Base-by-base conservation (phyloP, 2,329 filamentous ascomycete species). In the Talaromyces amestolkiae region DNA sequence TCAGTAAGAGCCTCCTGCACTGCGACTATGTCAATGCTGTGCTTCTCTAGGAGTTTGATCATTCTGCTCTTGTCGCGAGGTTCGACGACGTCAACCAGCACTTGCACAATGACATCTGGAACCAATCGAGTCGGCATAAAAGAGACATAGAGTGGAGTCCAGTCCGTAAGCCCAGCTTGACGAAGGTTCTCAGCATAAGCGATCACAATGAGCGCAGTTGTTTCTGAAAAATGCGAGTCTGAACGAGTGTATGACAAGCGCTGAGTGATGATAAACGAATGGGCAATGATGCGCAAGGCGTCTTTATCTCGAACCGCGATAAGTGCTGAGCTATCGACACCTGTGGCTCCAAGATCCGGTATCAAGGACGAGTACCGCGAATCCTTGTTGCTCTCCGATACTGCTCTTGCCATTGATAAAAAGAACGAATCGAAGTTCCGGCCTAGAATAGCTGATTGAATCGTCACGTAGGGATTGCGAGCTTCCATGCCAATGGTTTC, bases 81-180 rank as follows among this genome's bases (percentile, higher is more conserved):
- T 51, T 91, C 86, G 33, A 85, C 84, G 63, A 97, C 85, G 54
- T 91, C 86, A 59, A 93, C 89, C 64, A 97, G 80, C 64, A 96
- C 90, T 61, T 87, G 86, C 65, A 89, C 91, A 58, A 99, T 83
- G 17, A 89, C 89, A 63, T 88, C 85, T 70, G 92, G 88, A 67
- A 85, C 84, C 68, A 89, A 85, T 13, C 86, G 81, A 7, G 83
- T 80, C 10, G 86, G 83, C 13, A 99, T 82, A 71, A 92, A 89
- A 9, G 92, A 92, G 68, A 91, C 93, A 76, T 99, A 99, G 0
- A 96, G 81, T 0, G 95, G 93, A 64, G 97, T 90, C 49, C 95
- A 80, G 68, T 94, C 89, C 66, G 90, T 87, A 63, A 95, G 86
- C 39, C 88, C 87, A 17, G 87, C 86, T 56, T 90, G 83, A 51